Evolutionary conservation across 1,284 basidiomycete genomes (phyloP).

Genomic region (Puccinia triticina): DNA sequence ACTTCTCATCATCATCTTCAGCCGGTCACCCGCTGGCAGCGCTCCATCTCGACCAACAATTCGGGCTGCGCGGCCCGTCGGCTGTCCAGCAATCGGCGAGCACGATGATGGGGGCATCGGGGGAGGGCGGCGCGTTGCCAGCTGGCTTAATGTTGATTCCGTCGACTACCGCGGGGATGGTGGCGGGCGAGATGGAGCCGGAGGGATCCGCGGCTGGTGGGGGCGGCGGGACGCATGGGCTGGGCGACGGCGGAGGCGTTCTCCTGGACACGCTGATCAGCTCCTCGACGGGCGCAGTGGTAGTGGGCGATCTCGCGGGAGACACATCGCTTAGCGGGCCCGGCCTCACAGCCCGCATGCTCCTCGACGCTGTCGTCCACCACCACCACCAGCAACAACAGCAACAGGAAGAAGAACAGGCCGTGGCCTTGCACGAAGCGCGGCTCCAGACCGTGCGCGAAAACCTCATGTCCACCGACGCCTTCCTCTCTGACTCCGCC

Average conservation of each 20-base stretch:
- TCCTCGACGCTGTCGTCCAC: background rate
- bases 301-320: too few relatives aligned
- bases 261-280: background rate
- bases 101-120: background rate
- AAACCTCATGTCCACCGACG: constrained; percentile 31
- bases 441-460: constrained; percentile 34
- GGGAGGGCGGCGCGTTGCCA: background rate
- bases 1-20: background rate
- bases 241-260: background rate
- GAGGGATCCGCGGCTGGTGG: background rate
- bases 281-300: too few relatives aligned
- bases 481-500: constrained; percentile 9
- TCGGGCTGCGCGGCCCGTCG: background rate
- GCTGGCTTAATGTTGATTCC: background rate
- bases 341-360: too few relatives aligned
- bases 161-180: background rate
- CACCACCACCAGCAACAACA: too few relatives aligned
- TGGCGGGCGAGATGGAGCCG: background rate
- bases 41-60: background rate
- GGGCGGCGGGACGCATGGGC: background rate
- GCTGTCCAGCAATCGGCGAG: background rate
- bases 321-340: too few relatives aligned
- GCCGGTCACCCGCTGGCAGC: background rate
- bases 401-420: constrained; percentile 8
- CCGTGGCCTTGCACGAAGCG: constrained; percentile 26